phyloP scores from a whole-genome alignment of 2,329 filamentous ascomycete species.

The Xylaria sp. region DNA sequence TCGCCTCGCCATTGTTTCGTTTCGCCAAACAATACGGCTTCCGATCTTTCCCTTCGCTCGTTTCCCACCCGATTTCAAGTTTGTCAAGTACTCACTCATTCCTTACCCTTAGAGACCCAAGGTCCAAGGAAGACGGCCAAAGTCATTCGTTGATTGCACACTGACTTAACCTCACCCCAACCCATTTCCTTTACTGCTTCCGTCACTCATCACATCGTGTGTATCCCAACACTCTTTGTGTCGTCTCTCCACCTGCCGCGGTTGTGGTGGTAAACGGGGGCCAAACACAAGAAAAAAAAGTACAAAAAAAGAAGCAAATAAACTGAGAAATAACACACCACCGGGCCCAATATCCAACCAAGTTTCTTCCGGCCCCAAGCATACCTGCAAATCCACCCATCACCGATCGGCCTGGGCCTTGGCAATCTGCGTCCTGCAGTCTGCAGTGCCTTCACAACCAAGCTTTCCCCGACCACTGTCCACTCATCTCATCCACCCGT shows the following conservation, averaged over 20 bases:
- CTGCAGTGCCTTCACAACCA: slow-evolving; percentile 19
- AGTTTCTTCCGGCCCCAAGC: slow-evolving; percentile 1
- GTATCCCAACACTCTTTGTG: slow-evolving; percentile 12
- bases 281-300: slow-evolving; percentile 3
- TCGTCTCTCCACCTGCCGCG: not conserved
- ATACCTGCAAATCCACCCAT: slow-evolving; percentile 9
- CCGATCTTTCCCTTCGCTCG: slow-evolving; percentile 25
- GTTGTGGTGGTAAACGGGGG: slow-evolving; percentile 2
- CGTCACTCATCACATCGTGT: slow-evolving; percentile 1
- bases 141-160: not conserved
- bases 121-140: slow-evolving; percentile 1
- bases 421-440: slow-evolving; percentile 24
- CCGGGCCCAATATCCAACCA: not conserved
- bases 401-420: slow-evolving; percentile 28
- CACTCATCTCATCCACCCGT: slow-evolving; percentile 16
- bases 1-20: not conserved
- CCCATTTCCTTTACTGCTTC: not conserved
- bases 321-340: slow-evolving; percentile 1
- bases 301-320: slow-evolving; percentile 5
- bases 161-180: not conserved
- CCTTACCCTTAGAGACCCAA: no score
- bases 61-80: slow-evolving; percentile 9
- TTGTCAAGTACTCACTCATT: slow-evolving; percentile 15
- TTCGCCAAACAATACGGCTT: slow-evolving; percentile 12
- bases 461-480: slow-evolving; percentile 20